phyloP scores from a whole-genome alignment of 345 rosid species.

The Sonneratia alba region DNA sequence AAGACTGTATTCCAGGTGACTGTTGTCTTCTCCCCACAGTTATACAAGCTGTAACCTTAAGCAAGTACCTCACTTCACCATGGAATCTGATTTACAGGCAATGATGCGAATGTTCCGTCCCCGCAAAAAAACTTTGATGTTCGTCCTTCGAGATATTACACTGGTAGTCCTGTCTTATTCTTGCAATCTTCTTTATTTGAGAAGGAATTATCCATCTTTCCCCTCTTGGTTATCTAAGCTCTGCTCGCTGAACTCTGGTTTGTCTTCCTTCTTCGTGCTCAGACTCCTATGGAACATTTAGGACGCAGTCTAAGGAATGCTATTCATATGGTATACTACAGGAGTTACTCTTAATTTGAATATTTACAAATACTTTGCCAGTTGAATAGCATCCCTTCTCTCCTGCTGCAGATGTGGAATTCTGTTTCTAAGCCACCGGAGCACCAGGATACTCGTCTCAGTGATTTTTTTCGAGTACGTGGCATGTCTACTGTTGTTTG shows the following conservation, averaged over 20 bases:
- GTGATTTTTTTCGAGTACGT: slow-evolving; percentile 80
- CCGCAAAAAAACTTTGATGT: slow-evolving; percentile 76
- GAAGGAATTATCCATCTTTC: background rate
- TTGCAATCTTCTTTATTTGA: background rate
- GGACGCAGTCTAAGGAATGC: slow-evolving; percentile 64
- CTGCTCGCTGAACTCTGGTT: background rate
- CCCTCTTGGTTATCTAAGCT: background rate
- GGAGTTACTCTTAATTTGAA: background rate
- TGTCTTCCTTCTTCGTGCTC: background rate
- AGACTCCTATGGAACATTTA: slow-evolving; percentile 70
- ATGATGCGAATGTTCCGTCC: slow-evolving; percentile 89
- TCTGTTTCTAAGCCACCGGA: slow-evolving; percentile 64
- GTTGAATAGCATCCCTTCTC: slow-evolving; percentile 9
- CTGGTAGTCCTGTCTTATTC: slow-evolving; percentile 33
- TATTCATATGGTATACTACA: slow-evolving; percentile 55
- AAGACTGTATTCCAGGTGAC: slow-evolving; percentile 85
- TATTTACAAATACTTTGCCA: background rate
- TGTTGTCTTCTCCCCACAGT: background rate
- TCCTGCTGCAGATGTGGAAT: slow-evolving; percentile 68
- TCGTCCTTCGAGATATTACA: slow-evolving; percentile 85
- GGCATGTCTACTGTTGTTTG: background rate
- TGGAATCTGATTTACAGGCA: slow-evolving; percentile 35
- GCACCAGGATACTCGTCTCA: slow-evolving; percentile 54
- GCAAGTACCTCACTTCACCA: background rate
- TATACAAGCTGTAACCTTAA: background rate